These are phyloP conservation scores for Diutina ranongensis DNA, from an alignment of 1,139 yeast species.

Conservation along the genomic window DNA sequence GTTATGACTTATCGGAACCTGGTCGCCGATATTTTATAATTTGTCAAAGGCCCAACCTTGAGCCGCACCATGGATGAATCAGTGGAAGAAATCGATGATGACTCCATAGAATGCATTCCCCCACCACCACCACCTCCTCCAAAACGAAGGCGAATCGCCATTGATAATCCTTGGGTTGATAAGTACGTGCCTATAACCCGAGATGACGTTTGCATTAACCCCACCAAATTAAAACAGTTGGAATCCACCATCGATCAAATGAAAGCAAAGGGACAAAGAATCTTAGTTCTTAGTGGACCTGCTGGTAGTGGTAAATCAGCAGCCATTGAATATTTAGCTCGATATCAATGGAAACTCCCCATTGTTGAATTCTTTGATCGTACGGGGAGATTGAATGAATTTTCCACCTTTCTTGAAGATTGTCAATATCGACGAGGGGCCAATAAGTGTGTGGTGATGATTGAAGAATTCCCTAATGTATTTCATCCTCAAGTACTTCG, in stretches of 20 bases:
- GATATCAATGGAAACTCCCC: not conserved
- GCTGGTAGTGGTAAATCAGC: slow-evolving; percentile 3
- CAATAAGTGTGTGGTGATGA: not conserved
- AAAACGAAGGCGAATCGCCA: not conserved
- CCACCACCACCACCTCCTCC: not conserved
- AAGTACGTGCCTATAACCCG: not conserved
- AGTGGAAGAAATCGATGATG: not conserved
- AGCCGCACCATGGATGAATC: not conserved
- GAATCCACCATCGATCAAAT: not conserved
- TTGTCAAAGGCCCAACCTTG: too few relatives aligned
- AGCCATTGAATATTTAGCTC: not conserved
- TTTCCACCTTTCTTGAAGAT: not conserved
- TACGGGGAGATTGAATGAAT: not conserved
- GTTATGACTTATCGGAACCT: too few relatives aligned
- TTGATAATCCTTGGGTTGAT: not conserved
- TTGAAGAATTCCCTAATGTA: slow-evolving; percentile 4
- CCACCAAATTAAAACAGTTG: not conserved
- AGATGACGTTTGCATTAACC: not conserved
- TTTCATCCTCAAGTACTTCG: not conserved
- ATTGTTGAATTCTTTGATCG: slow-evolving; percentile 1
- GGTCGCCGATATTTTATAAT: too few relatives aligned
- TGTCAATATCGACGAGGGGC: not conserved
- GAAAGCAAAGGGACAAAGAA: not conserved
- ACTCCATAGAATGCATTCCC: not conserved
- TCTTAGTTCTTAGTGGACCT: not conserved